phyloP scores from a whole-genome alignment of 75 land plant species.

The Cryptomeria japonica region DNA sequence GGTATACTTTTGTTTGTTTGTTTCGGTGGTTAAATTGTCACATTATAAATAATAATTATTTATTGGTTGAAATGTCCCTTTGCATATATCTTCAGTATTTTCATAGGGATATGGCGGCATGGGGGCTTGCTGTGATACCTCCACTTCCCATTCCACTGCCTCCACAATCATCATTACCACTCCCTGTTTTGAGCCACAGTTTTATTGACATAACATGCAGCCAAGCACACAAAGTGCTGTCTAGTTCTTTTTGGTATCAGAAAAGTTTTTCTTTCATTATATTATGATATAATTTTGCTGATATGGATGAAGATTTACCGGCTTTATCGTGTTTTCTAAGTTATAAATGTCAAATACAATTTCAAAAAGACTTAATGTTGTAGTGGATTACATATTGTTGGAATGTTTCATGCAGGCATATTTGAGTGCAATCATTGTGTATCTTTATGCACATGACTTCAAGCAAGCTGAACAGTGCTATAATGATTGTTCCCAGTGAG shows the following conservation, averaged over 20 bases:
- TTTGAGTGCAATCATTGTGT: slow-evolving; percentile 89
- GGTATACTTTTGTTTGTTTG: not conserved
- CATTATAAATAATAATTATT: no score
- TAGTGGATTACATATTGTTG: not conserved
- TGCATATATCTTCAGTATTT: no score
- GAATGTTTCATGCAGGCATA: slow-evolving; percentile 68
- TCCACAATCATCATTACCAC: not conserved
- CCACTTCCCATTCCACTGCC: not conserved
- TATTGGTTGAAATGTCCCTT: not conserved
- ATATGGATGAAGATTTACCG: not conserved
- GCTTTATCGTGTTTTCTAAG: not conserved
- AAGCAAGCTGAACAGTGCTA: slow-evolving; percentile 93
- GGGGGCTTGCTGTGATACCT: not conserved
- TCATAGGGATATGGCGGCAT: not conserved
- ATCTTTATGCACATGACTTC: slow-evolving; percentile 85
- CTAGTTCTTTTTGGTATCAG: not conserved
- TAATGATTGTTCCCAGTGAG: slow-evolving; percentile 93
- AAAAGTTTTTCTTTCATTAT: not conserved
- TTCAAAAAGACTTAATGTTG: not conserved
- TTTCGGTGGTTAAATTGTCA: not conserved
- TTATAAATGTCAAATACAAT: not conserved
- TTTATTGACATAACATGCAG: not conserved
- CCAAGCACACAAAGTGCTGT: not conserved
- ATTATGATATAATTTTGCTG: not conserved
- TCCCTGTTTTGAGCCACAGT: not conserved